phyloP scores from a whole-genome alignment of 768 basidiomycete genomes.

The Lentinula lateritia region DNA sequence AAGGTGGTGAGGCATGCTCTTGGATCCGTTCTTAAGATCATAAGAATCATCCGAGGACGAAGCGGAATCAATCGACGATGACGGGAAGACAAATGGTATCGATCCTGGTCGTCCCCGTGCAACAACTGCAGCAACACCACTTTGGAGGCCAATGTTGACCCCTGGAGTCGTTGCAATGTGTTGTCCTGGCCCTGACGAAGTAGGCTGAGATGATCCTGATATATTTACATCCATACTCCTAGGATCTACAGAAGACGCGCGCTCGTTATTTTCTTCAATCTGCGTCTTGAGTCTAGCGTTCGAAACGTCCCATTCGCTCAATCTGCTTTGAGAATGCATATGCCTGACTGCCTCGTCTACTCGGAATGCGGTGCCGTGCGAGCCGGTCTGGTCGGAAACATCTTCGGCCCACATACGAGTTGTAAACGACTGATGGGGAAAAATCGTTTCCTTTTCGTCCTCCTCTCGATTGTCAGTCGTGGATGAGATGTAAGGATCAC shows the following conservation, averaged over 20 bases:
- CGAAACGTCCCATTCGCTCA: conserved; percentile 1
- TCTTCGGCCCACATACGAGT: conserved; percentile 46
- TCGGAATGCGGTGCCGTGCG: conserved; percentile 5
- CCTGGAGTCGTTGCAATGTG: background rate
- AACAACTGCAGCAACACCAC: background rate
- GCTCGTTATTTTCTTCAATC: background rate
- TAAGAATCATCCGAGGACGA: conserved; percentile 3
- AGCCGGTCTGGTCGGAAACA: conserved; percentile 26
- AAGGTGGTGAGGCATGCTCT: background rate
- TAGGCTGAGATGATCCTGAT: background rate
- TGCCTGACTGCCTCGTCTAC: conserved; percentile 4
- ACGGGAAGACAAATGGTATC: background rate
- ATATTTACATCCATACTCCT: background rate
- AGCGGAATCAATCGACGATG: background rate
- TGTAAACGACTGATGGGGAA: conserved; percentile 14
- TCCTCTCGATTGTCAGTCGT: background rate
- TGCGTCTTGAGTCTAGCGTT: background rate
- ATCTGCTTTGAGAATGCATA: background rate
- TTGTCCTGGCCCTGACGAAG: background rate
- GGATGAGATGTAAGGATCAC: too few relatives aligned
- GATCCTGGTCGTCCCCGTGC: too few relatives aligned
- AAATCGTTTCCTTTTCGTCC: background rate
- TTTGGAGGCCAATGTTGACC: background rate
- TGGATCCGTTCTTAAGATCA: background rate
- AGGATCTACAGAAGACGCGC: background rate